phyloP scores from a whole-genome alignment of 2,329 filamentous ascomycete species.

The Penicillium sp. region DNA sequence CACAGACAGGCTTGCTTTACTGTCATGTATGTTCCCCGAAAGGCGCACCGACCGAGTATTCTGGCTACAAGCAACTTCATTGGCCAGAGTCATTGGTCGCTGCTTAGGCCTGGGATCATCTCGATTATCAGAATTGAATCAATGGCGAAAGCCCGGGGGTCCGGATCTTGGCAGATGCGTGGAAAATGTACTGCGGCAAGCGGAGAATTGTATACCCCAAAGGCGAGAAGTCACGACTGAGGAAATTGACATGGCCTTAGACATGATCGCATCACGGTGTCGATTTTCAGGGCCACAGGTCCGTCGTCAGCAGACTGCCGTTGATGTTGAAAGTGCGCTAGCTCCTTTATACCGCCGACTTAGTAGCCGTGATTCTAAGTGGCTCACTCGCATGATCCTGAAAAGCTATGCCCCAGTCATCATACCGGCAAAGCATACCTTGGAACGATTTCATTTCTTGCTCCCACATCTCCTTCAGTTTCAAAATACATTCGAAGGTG shows the following conservation, averaged over 20 bases:
- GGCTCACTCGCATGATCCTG: constrained; percentile 79
- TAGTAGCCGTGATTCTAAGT: constrained; percentile 75
- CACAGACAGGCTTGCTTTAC: constrained; percentile 65
- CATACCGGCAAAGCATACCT: constrained; percentile 61
- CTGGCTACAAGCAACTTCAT: constrained; percentile 62
- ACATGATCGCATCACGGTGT: constrained; percentile 68
- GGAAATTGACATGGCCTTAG: constrained; percentile 70
- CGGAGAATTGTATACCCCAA: constrained; percentile 52
- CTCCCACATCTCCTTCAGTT: constrained; percentile 73
- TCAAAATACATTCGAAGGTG: constrained; percentile 68
- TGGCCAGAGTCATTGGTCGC: constrained; percentile 70
- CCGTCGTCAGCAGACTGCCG: constrained; percentile 44
- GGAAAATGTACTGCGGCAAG: constrained; percentile 64
- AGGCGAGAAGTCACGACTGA: constrained; percentile 65
- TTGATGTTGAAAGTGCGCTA: constrained; percentile 54
- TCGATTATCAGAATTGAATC: constrained; percentile 64
- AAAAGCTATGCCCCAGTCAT: constrained; percentile 73
- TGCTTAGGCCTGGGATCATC: constrained; percentile 68
- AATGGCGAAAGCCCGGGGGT: constrained; percentile 64
- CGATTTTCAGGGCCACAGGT: constrained; percentile 72
- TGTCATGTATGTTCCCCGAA: constrained; percentile 78
- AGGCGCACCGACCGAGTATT: constrained; percentile 79
- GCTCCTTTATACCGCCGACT: constrained; percentile 63
- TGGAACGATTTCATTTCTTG: constrained; percentile 68
- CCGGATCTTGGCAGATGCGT: constrained; percentile 74